Evolutionary conservation across 2,329 filamentous ascomycete genomes (phyloP), one percentile per base, ranked within the genome.

Genomic region (Cryphonectria parasitica): DNA sequence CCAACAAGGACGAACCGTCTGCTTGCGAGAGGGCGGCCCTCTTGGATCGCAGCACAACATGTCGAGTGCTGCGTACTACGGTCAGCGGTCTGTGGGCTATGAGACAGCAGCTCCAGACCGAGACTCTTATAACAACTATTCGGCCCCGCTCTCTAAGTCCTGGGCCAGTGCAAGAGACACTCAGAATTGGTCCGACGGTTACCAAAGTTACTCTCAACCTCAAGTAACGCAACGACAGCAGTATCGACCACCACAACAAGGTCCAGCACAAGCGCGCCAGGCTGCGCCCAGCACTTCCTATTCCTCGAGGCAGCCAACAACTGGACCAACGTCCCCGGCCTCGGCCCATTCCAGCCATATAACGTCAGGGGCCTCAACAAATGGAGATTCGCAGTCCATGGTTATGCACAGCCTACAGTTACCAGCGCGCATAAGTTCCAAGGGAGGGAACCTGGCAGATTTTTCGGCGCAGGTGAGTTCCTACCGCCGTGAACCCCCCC

Each of bases 391-490:
- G 5, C 80, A 82, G 39, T 82, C 80, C 39, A 82, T 89, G 78
- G 84, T 87, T 2, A 83, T 82, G 72, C 87, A 89, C 77, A 89
- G 86, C 77, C 83, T 95, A 52, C 89, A 91, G 76, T 90, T 97
- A 56, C 93, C 94, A 8, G 83, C 85, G 61, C 91, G 92, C 52
- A 94, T 97, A 77, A 94, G 91, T 76, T 85, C 90, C 45, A 89
- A 87, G 75, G 92, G 92, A 62, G 92, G 93, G 10, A 95, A 88
- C 77, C 80, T 97, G 74, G 88, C 93, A 13, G 92, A 96, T 77
- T 94, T 97, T 79, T 92, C 93, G 67, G 93, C 94, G 70, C 89
- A 94, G 86, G 92, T 95, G 81, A 75, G 84, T 79, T 64, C 19
- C 60, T n/a, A 2, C 25, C 22, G 52, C 25, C 39, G 5, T 58